phyloP scores from a whole-genome alignment of 2,329 filamentous ascomycete genomes.

The Onygenales sp. region DNA sequence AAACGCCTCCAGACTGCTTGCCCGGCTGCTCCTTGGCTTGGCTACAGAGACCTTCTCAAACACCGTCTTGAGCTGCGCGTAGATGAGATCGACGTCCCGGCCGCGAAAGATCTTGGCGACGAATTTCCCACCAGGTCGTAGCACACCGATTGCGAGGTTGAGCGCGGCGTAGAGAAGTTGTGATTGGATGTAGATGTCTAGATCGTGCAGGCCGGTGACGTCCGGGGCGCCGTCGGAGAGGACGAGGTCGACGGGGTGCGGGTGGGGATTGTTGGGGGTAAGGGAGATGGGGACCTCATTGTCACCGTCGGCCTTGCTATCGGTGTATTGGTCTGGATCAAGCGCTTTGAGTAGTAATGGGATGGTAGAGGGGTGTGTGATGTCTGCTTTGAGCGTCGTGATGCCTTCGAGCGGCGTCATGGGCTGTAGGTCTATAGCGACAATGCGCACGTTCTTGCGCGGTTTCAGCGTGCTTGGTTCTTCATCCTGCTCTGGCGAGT shows the following conservation, averaged over 20 bases:
- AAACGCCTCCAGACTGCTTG: conserved; percentile 93
- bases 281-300: conserved; percentile 23
- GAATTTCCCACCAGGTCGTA: conserved; percentile 88
- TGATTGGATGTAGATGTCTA: conserved; percentile 96
- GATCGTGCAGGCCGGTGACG: conserved; percentile 90
- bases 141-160: conserved; percentile 84
- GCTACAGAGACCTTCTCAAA: conserved; percentile 82
- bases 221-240: conserved; percentile 93
- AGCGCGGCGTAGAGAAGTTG: conserved; percentile 91
- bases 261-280: conserved; percentile 42
- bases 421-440: conserved; percentile 89
- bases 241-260: conserved; percentile 81
- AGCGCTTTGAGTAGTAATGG: conserved; percentile 78
- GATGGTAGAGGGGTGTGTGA: conserved; percentile 92
- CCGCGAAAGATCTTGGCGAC: conserved; percentile 97
- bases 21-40: conserved; percentile 88
- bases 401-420: conserved; percentile 92
- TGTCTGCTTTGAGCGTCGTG: conserved; percentile 84
- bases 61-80: conserved; percentile 84
- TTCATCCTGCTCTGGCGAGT: conserved; percentile 14
- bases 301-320: conserved; percentile 28
- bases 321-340: conserved; percentile 57
- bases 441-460: conserved; percentile 75
- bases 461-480: conserved; percentile 33
- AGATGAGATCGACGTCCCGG: conserved; percentile 89